phyloP scores from a whole-genome alignment of 345 rosid genomes.

The Triadica sebifera region DNA sequence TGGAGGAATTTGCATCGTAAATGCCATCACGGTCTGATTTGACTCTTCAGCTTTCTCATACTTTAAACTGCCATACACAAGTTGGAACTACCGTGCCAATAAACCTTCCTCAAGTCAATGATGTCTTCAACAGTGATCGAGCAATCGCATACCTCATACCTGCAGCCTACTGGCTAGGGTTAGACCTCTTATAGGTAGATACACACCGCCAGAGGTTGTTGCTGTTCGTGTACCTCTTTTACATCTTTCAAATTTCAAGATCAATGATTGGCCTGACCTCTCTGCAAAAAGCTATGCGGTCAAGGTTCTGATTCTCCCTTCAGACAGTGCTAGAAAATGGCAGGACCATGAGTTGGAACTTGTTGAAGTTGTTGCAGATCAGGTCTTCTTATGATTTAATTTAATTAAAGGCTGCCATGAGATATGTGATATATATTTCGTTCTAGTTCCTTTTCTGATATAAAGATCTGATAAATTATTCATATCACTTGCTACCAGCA shows the following conservation, averaged over 20 bases:
- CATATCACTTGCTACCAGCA: not conserved
- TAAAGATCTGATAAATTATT: not conserved
- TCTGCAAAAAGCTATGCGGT: slow-evolving; percentile 74
- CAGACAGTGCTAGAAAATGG: slow-evolving; percentile 82
- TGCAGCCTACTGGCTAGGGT: slow-evolving; percentile 79
- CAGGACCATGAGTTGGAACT: slow-evolving; percentile 91
- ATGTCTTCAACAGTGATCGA: slow-evolving; percentile 62
- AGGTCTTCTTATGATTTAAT: slow-evolving; percentile 45
- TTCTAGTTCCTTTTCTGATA: not conserved
- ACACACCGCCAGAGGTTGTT: slow-evolving; percentile 68
- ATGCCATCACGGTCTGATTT: slow-evolving; percentile 76
- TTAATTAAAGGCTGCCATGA: not conserved
- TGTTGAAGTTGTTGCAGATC: slow-evolving; percentile 91
- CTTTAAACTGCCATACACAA: slow-evolving; percentile 57
- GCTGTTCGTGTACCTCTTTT: slow-evolving; percentile 94
- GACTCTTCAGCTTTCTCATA: slow-evolving; percentile 69
- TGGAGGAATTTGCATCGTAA: slow-evolving; percentile 93
- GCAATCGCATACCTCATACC: slow-evolving; percentile 68
- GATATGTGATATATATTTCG: not conserved
- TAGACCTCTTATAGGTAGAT: slow-evolving; percentile 64
- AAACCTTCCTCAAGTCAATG: slow-evolving; percentile 52
- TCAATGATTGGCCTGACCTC: slow-evolving; percentile 78
- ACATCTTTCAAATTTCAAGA: slow-evolving; percentile 76
- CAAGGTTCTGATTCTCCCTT: slow-evolving; percentile 89
- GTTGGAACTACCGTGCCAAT: slow-evolving; percentile 63